These are phyloP conservation scores for Coemansia sp. DNA, from an alignment of 192 early-diverging fungal species.

Conservation along the genomic window DNA sequence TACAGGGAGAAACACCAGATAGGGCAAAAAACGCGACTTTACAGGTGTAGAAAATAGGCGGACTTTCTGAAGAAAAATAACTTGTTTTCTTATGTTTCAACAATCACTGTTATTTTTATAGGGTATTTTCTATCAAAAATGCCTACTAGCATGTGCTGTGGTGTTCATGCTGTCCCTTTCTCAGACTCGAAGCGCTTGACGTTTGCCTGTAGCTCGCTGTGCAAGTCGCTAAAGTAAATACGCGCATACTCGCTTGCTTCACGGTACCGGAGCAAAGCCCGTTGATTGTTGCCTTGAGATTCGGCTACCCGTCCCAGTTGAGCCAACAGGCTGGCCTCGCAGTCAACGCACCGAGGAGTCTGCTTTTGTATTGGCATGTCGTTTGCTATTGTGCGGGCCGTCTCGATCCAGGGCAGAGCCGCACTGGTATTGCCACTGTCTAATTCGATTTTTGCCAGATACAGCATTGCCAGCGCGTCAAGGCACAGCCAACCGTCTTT, in stretches of 20 bases:
- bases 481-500: slow-evolving; percentile 48
- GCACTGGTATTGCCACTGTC: slow-evolving; percentile 22
- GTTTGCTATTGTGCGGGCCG: slow-evolving; percentile 24
- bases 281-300: slow-evolving; percentile 24
- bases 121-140: no score
- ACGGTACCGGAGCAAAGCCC: slow-evolving; percentile 40
- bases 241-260: slow-evolving; percentile 46
- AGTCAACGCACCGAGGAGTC: slow-evolving; percentile 38
- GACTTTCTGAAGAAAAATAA: no score
- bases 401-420: slow-evolving; percentile 37
- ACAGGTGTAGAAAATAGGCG: no score
- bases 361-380: slow-evolving; percentile 4
- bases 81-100: no score
- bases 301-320: slow-evolving; percentile 51
- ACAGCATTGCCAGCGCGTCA: slow-evolving; percentile 38
- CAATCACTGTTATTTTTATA: no score
- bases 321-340: slow-evolving; percentile 26
- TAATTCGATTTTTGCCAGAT: slow-evolving; percentile 35
- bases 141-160: background rate
- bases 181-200: slow-evolving; percentile 22
- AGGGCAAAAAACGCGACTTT: no score
- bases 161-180: background rate
- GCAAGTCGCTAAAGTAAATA: slow-evolving; percentile 22
- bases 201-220: slow-evolving; percentile 18
- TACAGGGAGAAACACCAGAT: no score